Percentiles rank a stretch among this genome's conserved stretches.
phyloP scores from a whole-genome alignment of 108 stramenopile species.

The Ochromonas danica region DNA sequence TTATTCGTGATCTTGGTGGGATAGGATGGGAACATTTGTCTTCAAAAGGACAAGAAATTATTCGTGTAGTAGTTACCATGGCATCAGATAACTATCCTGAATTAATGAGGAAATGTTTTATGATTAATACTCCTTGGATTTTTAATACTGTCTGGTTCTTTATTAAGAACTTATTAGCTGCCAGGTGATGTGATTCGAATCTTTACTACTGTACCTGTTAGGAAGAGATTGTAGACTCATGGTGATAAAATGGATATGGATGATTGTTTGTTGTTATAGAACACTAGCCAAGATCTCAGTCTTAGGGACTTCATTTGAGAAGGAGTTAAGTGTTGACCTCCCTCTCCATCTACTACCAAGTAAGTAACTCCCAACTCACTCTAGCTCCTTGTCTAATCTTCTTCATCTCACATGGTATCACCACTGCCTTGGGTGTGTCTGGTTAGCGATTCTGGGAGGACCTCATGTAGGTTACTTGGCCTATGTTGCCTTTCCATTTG shows the following conservation, averaged over 20 bases:
- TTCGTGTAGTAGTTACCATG: conserved; percentile 1
- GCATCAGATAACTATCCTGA: conserved; percentile 30
- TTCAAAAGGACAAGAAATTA: conserved; percentile 31
- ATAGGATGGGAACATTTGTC: conserved; percentile 24
- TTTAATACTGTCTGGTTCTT: conserved; percentile 34
- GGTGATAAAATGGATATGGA: too few relatives aligned
- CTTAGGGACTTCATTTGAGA: neutral
- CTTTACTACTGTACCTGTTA: too few relatives aligned
- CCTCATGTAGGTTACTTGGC: neutral
- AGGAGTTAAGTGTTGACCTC: neutral
- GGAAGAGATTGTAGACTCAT: too few relatives aligned
- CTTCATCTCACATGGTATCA: too few relatives aligned
- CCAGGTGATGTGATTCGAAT: too few relatives aligned
- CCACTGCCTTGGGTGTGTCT: too few relatives aligned
- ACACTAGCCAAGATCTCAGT: conserved; percentile 6
- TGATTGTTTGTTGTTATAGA: too few relatives aligned
- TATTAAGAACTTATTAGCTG: conserved; percentile 7
- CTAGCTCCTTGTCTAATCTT: too few relatives aligned
- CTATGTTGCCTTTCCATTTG: neutral
- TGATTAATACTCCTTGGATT: conserved; percentile 34
- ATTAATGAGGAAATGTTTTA: conserved; percentile 27
- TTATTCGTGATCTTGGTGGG: conserved; percentile 30
- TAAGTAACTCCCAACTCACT: too few relatives aligned
- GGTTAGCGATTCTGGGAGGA: neutral
- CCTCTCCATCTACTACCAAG: too few relatives aligned